Percentiles rank a stretch among this genome's conserved stretches.
Evolutionary conservation across 768 basidiomycete genomes (phyloP).

Genomic region (Multifurca ochricompacta): DNA sequence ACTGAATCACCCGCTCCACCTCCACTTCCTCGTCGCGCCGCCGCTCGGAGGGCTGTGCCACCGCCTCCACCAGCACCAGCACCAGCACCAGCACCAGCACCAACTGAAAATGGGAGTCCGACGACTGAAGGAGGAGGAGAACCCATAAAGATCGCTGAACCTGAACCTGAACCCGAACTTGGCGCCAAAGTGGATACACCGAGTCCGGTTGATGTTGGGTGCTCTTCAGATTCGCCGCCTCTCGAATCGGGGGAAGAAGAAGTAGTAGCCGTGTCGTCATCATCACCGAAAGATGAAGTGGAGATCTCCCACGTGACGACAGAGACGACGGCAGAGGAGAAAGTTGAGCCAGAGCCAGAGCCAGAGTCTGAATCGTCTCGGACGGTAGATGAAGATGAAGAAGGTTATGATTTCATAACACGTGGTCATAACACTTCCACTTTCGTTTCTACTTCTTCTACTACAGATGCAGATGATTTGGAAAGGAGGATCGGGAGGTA

Average conservation of each 20-base stretch:
- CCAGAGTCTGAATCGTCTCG: too few species aligned
- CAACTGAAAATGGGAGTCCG: neutral
- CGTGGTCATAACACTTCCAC: too few species aligned
- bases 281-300: neutral
- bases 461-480: neutral
- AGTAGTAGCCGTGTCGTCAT: neutral
- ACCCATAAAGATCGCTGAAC: slow-evolving; percentile 7
- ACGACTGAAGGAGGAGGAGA: neutral
- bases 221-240: neutral
- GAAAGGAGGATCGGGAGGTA: neutral
- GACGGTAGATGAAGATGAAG: too few species aligned
- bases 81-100: neutral
- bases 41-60: slow-evolving; percentile 38
- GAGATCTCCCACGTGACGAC: neutral
- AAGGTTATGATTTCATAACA: too few species aligned
- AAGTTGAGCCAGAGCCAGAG: too few species aligned
- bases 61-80: slow-evolving; percentile 1
- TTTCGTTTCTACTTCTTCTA: too few species aligned
- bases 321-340: neutral
- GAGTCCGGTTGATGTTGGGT: neutral
- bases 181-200: neutral
- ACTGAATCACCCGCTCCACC: slow-evolving; percentile 39
- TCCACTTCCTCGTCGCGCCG: slow-evolving; percentile 59
- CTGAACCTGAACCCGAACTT: neutral
- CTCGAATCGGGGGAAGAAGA: too few species aligned